phyloP scores from a whole-genome alignment of 2,329 filamentous ascomycete species.

The Tothia fuscella region DNA sequence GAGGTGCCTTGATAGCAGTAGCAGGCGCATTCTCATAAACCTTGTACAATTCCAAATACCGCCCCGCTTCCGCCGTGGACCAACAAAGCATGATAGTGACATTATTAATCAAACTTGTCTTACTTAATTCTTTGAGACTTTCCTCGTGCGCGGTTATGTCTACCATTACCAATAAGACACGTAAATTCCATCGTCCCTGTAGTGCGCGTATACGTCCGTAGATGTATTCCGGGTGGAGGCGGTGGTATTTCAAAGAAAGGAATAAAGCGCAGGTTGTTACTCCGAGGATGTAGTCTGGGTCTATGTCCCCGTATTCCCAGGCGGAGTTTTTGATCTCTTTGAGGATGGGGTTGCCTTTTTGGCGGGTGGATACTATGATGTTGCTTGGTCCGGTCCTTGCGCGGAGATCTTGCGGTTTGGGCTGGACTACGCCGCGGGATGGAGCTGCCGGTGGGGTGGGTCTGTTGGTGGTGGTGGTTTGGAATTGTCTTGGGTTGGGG shows the following conservation, averaged over 20 bases:
- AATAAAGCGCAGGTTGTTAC: slow-evolving; percentile 83
- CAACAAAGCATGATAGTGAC: slow-evolving; percentile 87
- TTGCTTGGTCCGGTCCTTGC: slow-evolving; percentile 55
- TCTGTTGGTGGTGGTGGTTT: background rate
- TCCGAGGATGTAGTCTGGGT: slow-evolving; percentile 83
- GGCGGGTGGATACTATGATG: slow-evolving; percentile 80
- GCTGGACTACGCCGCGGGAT: slow-evolving; percentile 42
- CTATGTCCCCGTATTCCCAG: slow-evolving; percentile 98
- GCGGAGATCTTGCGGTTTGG: slow-evolving; percentile 81
- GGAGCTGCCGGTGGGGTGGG: background rate
- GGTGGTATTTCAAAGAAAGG: slow-evolving; percentile 91
- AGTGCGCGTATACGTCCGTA: slow-evolving; percentile 82
- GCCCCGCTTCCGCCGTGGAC: slow-evolving; percentile 84
- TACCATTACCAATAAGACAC: slow-evolving; percentile 79
- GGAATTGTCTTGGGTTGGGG: slow-evolving; percentile 5
- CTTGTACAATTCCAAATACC: slow-evolving; percentile 93
- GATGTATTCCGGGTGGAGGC: slow-evolving; percentile 93
- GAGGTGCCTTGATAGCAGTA: slow-evolving; percentile 72
- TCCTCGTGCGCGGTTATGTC: slow-evolving; percentile 95
- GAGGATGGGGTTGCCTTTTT: slow-evolving; percentile 90
- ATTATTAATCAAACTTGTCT: slow-evolving; percentile 85
- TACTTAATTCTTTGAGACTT: slow-evolving; percentile 75
- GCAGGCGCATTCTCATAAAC: slow-evolving; percentile 79
- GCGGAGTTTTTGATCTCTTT: slow-evolving; percentile 68
- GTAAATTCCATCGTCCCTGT: slow-evolving; percentile 74